Evolutionary conservation across 768 basidiomycete genomes (phyloP).

Genomic region (Trametes maxima): DNA sequence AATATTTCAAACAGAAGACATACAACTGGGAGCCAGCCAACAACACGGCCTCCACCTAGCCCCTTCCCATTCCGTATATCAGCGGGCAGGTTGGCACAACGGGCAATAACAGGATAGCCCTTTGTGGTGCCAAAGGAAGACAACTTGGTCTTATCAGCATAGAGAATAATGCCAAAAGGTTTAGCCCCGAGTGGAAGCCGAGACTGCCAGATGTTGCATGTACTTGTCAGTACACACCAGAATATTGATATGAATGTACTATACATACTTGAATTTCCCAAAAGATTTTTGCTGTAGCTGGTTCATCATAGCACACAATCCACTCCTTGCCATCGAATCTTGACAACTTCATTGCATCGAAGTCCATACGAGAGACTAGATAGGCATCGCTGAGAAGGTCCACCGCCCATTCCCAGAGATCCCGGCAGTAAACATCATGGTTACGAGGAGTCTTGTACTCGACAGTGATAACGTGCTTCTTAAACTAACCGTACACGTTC

Average conservation of each 20-base stretch:
- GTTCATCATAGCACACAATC: slow-evolving; percentile 20
- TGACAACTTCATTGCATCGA: slow-evolving; percentile 16
- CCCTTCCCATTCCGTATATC: slow-evolving; percentile 13
- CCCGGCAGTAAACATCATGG: slow-evolving; percentile 8
- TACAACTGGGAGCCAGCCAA: slow-evolving; percentile 21
- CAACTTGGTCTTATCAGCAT: slow-evolving; percentile 15
- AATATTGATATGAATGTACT: too few species aligned
- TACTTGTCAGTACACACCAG: too few species aligned
- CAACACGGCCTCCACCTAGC: slow-evolving; percentile 3
- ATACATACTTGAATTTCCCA: slow-evolving; percentile 23
- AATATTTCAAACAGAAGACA: not conserved
- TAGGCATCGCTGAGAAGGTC: slow-evolving; percentile 13
- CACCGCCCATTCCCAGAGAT: slow-evolving; percentile 16
- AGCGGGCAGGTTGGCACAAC: slow-evolving; percentile 9
- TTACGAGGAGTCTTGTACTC: not conserved
- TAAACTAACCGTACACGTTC: slow-evolving; percentile 7
- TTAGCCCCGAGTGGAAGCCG: too few species aligned
- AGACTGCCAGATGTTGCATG: too few species aligned
- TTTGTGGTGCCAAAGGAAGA: slow-evolving; percentile 4
- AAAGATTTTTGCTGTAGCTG: slow-evolving; percentile 14
- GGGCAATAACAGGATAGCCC: slow-evolving; percentile 10
- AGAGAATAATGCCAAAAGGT: slow-evolving; percentile 6
- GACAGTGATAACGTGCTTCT: not conserved
- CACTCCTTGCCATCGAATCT: slow-evolving; percentile 13
- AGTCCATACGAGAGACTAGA: slow-evolving; percentile 13